phyloP scores from a whole-genome alignment of 306 rosid species.

The Erythrophleum fordii region DNA sequence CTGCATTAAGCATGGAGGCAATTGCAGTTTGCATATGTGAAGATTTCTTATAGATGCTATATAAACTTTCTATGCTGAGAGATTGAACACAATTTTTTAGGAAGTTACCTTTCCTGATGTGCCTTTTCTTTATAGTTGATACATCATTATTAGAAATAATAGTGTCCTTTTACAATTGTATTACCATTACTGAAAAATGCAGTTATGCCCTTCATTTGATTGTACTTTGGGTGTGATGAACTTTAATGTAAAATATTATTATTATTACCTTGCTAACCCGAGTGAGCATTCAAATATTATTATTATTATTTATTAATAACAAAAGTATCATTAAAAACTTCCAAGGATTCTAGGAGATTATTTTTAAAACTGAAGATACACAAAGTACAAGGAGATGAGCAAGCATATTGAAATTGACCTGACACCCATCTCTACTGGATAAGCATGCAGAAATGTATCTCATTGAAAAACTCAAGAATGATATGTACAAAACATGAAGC shows the following conservation, averaged over 20 bases:
- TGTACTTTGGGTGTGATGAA: background rate
- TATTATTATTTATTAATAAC: too few species aligned
- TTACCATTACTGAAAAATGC: background rate
- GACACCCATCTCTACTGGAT: background rate
- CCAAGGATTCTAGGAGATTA: background rate
- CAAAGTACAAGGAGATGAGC: background rate
- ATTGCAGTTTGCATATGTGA: background rate
- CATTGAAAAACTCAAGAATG: too few species aligned
- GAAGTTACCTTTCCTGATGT: background rate
- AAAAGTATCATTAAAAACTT: background rate
- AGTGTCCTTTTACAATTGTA: background rate
- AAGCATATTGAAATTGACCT: background rate
- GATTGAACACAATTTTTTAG: background rate
- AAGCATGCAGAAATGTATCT: background rate
- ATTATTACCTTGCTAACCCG: too few species aligned
- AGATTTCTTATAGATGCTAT: background rate
- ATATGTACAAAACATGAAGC: too few species aligned
- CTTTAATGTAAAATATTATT: background rate
- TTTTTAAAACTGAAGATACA: background rate
- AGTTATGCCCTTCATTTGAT: conserved; percentile 2
- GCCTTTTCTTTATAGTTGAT: background rate
- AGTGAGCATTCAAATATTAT: too few species aligned
- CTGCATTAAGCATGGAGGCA: background rate
- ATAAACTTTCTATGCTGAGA: conserved; percentile 2
- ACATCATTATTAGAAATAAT: background rate